Evolutionary conservation across 805 yeast genomes (phyloP).

Genomic region (Monosporozyma yasuniensis): DNA sequence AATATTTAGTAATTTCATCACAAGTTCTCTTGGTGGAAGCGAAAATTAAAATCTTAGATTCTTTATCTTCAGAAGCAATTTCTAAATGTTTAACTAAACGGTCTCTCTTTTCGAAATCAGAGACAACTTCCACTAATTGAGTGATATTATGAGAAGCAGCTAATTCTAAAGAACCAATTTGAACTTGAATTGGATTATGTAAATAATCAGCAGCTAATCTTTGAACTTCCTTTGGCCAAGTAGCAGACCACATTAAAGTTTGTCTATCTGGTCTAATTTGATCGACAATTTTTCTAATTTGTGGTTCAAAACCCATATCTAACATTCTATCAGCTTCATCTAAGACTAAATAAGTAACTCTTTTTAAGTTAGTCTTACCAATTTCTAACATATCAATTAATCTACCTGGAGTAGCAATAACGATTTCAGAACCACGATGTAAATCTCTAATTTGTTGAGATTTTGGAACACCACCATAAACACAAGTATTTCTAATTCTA

Average conservation of each 20-base stretch:
- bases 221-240: constrained; percentile 99
- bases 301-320: constrained; percentile 99
- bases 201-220: constrained; percentile 85
- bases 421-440: constrained; percentile 89
- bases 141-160: constrained; percentile 95
- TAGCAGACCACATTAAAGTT: constrained; percentile 99
- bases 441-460: constrained; percentile 97
- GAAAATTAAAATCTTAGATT: constrained; percentile 76
- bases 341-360: constrained; percentile 93
- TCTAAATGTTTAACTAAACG: constrained; percentile 76
- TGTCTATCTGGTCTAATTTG: constrained; percentile 99
- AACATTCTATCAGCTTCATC: constrained; percentile 99
- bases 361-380: constrained; percentile 87
- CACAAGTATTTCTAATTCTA: constrained; percentile 92
- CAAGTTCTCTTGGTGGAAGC: constrained; percentile 97
- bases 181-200: constrained; percentile 90
- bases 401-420: constrained; percentile 98
- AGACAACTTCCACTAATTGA: constrained; percentile 83
- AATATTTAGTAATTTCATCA: constrained; percentile 84
- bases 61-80: constrained; percentile 59
- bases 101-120: constrained; percentile 92
- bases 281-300: constrained; percentile 93
- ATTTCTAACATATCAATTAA: constrained; percentile 94
- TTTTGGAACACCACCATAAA: constrained; percentile 98
- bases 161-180: constrained; percentile 89